These are phyloP conservation scores for Poa pratensis DNA, from an alignment of 176 grass and related monocot species.

Conservation along the genomic window DNA sequence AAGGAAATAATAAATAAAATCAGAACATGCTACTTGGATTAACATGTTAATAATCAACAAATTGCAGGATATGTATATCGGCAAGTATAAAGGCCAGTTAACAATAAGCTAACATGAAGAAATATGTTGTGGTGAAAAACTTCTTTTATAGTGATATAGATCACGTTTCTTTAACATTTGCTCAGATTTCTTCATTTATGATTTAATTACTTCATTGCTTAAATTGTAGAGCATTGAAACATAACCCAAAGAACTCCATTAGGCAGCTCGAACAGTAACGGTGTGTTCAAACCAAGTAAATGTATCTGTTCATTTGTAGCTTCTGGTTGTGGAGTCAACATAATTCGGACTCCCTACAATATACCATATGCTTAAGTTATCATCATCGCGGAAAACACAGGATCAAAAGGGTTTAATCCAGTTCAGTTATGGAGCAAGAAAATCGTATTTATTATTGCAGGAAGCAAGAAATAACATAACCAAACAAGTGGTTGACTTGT, in stretches of 20 bases:
- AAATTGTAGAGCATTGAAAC: conserved; percentile 13
- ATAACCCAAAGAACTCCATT: conserved; percentile 12
- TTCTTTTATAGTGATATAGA: conserved; percentile 13
- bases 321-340: conserved; percentile 27
- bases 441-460: neutral
- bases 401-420: conserved; percentile 18
- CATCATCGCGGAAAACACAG: neutral
- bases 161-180: neutral
- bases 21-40: conserved; percentile 6
- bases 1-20: conserved; percentile 18
- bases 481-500: neutral
- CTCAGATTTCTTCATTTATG: neutral
- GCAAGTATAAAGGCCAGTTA: neutral
- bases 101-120: neutral
- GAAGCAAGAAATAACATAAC: conserved; percentile 10
- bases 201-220: neutral
- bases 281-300: neutral
- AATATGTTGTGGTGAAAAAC: neutral
- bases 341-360: neutral
- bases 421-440: conserved; percentile 2
- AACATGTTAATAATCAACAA: conserved; percentile 17
- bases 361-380: conserved; percentile 20
- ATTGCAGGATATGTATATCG: conserved; percentile 1
- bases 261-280: conserved; percentile 27
- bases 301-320: neutral